phyloP scores from a whole-genome alignment of 2,329 filamentous ascomycete genomes.

The Nectriaceae sp. region DNA sequence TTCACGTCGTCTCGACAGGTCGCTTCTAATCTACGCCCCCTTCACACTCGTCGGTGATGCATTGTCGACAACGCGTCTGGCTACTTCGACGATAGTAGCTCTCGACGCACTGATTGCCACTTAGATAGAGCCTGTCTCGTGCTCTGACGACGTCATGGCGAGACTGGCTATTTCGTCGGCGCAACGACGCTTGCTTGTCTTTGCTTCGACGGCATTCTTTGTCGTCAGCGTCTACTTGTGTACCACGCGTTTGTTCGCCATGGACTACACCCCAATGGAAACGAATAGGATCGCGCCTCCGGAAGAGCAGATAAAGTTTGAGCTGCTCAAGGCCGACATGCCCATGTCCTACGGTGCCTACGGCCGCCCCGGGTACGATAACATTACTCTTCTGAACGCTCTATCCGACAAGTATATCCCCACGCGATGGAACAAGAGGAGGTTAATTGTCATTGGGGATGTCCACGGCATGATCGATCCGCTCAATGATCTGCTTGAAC shows the following conservation, averaged over 20 bases:
- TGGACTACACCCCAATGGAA: constrained; percentile 14
- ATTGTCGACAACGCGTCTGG: no score
- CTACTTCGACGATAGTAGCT: no score
- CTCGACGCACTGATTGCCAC: no score
- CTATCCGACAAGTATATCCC: constrained; percentile 34
- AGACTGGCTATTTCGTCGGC: constrained; percentile 24
- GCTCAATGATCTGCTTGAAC: constrained; percentile 65
- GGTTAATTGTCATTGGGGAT: constrained; percentile 84
- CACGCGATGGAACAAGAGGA: constrained; percentile 44
- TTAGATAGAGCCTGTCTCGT: no score
- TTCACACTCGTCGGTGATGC: no score
- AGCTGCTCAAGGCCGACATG: constrained; percentile 31
- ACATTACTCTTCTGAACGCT: constrained; percentile 31
- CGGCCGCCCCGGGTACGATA: constrained; percentile 40
- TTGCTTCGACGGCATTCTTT: constrained; percentile 35
- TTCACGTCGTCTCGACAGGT: no score
- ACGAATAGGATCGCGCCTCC: neutral
- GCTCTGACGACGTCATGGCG: constrained; percentile 11
- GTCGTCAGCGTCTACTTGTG: constrained; percentile 36
- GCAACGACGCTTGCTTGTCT: constrained; percentile 33
- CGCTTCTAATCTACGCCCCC: no score
- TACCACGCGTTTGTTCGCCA: constrained; percentile 33
- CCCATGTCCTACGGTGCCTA: constrained; percentile 44
- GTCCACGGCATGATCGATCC: constrained; percentile 84
- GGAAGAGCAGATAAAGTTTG: constrained; percentile 14